A percentile compares a stretch with the other conserved stretches of the same genome.
Conservation (phyloP, 228 moss, liverwort and hornwort genomes). For the Sphagnum fallax region DNA sequence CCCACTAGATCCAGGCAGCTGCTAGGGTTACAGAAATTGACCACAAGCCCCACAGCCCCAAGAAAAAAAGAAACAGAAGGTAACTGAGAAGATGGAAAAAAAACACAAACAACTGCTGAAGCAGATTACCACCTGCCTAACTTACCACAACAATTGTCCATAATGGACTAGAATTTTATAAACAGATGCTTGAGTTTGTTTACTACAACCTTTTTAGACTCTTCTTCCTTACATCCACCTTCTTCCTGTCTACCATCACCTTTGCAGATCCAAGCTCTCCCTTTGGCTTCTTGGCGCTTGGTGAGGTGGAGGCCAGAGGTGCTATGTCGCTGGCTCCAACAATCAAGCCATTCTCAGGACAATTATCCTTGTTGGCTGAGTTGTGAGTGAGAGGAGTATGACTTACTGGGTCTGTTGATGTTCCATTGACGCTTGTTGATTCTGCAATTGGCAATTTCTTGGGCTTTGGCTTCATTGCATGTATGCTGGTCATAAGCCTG, state of each 20-base stretch:
- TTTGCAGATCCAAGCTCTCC: conserved; percentile 76
- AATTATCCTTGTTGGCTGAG: conserved; percentile 76
- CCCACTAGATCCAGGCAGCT: too few species aligned
- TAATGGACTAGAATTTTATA: conserved; percentile 10
- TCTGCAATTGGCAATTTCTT: conserved; percentile 95
- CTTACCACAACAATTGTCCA: background rate
- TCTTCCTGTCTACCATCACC: conserved; percentile 87
- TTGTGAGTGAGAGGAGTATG: conserved; percentile 87
- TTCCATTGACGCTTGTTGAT: conserved; percentile 87
- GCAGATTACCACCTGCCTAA: conserved; percentile 20
- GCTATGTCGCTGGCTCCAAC: conserved; percentile 52
- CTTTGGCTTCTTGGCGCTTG: conserved; percentile 87
- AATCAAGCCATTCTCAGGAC: conserved; percentile 60
- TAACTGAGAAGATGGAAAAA: too few species aligned
- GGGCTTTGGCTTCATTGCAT: conserved; percentile 97
- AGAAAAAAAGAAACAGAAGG: too few species aligned
- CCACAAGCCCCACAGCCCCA: too few species aligned
- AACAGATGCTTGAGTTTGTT: conserved; percentile 12
- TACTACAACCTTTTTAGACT: conserved; percentile 94
- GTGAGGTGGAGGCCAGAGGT: conserved; percentile 56
- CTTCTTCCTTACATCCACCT: conserved; percentile 97
- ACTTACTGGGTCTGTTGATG: conserved; percentile 38
- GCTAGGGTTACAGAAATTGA: too few species aligned
- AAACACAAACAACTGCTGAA: conserved; percentile 10
- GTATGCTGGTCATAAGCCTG: conserved; percentile 98